Percentiles rank a stretch among this genome's conserved stretches.
Evolutionary conservation across 2,329 filamentous ascomycete genomes (phyloP).

Genomic region (Emergomyces africanus): DNA sequence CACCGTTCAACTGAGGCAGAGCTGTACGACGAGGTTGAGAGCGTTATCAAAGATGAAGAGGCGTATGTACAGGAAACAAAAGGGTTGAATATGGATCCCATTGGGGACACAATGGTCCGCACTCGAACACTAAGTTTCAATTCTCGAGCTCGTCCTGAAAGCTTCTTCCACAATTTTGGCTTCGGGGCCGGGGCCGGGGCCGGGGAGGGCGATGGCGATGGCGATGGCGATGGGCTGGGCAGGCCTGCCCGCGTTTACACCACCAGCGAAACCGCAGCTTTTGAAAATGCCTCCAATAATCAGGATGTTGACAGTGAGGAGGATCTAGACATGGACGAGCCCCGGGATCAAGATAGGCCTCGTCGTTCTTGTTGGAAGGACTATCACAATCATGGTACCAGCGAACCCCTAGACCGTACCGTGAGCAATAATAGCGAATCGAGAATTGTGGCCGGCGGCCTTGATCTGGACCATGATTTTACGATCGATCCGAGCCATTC

Average conservation of each 20-base stretch:
- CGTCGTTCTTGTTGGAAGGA: constrained; percentile 29
- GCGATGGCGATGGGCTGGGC: constrained; percentile 4
- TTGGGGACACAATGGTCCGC: constrained; percentile 30
- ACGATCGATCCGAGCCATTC: constrained; percentile 61
- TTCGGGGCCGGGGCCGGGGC: constrained; percentile 31
- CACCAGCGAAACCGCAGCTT: constrained; percentile 39
- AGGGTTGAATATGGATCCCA: constrained; percentile 31
- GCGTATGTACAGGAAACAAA: constrained; percentile 49
- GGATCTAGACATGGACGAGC: constrained; percentile 43
- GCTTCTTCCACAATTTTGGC: constrained; percentile 41
- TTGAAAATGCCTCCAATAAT: constrained; percentile 32
- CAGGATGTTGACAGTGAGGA: constrained; percentile 49
- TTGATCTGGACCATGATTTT: constrained; percentile 44
- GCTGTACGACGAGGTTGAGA: constrained; percentile 66
- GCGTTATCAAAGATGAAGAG: constrained; percentile 62
- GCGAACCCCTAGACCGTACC: constrained; percentile 17
- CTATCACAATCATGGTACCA: constrained; percentile 14
- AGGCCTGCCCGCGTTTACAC: constrained; percentile 21
- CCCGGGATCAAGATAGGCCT: constrained; percentile 21
- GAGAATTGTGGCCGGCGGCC: constrained; percentile 48
- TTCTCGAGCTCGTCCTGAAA: constrained; percentile 33
- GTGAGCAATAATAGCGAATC: constrained; percentile 25
- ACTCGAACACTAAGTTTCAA: constrained; percentile 28
- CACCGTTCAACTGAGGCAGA: constrained; percentile 83
- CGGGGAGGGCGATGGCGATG: too few relatives aligned